These are phyloP conservation scores for Paramecium biaurelia DNA, from an alignment of 73 alveolate genomes.

Conservation along the genomic window DNA sequence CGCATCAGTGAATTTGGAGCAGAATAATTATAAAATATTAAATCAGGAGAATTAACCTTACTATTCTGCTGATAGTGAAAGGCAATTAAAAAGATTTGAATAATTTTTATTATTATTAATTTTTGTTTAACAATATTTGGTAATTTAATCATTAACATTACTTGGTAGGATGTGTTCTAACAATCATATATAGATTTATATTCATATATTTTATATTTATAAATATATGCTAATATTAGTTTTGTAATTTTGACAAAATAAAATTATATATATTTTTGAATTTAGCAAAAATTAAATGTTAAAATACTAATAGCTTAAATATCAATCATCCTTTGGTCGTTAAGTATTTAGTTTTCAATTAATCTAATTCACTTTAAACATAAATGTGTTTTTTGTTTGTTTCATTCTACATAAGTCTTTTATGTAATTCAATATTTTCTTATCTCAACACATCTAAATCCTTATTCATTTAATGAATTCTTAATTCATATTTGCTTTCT, in stretches of 20 bases:
- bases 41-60: slow-evolving; percentile 93
- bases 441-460: not conserved
- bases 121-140: slow-evolving; percentile 91
- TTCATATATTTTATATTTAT: too few relatives aligned
- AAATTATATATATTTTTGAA: too few relatives aligned
- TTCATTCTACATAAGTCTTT: not conserved
- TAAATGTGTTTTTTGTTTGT: not conserved
- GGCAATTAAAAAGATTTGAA: slow-evolving; percentile 87
- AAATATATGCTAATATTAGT: too few relatives aligned
- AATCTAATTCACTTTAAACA: slow-evolving; percentile 24
- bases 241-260: too few relatives aligned
- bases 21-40: slow-evolving; percentile 88
- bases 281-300: not conserved
- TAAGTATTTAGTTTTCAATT: not conserved
- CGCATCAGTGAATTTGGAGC: slow-evolving; percentile 90
- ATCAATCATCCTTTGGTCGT: not conserved
- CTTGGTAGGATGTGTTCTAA: too few relatives aligned
- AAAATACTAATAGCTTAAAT: not conserved
- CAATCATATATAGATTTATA: too few relatives aligned
- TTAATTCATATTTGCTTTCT: not conserved
- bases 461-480: not conserved
- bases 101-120: slow-evolving; percentile 94
- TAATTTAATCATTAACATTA: slow-evolving; percentile 90
- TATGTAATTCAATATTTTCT: slow-evolving; percentile 35
- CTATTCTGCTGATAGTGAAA: slow-evolving; percentile 97